Base-by-base conservation (phyloP, 805 yeast species). In the Yarrowia deformans region DNA sequence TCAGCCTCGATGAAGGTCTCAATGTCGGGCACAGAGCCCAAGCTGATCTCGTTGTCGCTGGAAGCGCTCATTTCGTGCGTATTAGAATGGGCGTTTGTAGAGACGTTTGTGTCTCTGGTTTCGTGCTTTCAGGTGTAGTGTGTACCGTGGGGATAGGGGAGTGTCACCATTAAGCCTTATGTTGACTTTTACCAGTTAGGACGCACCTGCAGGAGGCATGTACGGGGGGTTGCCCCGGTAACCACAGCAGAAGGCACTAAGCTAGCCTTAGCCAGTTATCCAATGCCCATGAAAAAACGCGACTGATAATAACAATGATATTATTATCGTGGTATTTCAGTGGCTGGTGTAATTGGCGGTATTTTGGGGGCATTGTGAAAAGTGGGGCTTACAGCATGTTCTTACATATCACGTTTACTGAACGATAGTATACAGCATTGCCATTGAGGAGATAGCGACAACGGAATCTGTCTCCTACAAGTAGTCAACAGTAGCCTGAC, bases 101-200 rank as follows among this genome's bases (percentile, higher is more conserved):
- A n/a, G 23, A 18, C 12, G 10, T 5, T 18, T 45, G n/a, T 14
- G 8, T 3, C 12, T 43, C 49, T 19, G 49, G 32, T 9, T 10
- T 34, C 3, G 13, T 12, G 23, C 46, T 43, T 12, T 43, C 49
- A 19, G 49, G 32, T 19, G 19, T 34, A 23, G 29, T 23, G 29
- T 23, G 29, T 23, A n/a, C n/a, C 29, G 29, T 23, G 29, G 2
- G 29, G 32, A 55, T 55, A 55, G 61, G 61, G 61, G 61, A 39
- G 61, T 37, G 60, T 19, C 45, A 23, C 46, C 48, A 8, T 2
- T 14, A 16, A 39, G 46, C 35, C 35, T 23, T 23, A 56, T 56
- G 63, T 56, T 55, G 61, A 55, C 61, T 55, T 55, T 56, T 56
- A 42, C 63, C 48, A 29, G 48, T 56, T 40, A 40, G 48, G 63